Evolutionary conservation across 441 rosid genomes (phyloP).

Genomic region (Capsella rubella): DNA sequence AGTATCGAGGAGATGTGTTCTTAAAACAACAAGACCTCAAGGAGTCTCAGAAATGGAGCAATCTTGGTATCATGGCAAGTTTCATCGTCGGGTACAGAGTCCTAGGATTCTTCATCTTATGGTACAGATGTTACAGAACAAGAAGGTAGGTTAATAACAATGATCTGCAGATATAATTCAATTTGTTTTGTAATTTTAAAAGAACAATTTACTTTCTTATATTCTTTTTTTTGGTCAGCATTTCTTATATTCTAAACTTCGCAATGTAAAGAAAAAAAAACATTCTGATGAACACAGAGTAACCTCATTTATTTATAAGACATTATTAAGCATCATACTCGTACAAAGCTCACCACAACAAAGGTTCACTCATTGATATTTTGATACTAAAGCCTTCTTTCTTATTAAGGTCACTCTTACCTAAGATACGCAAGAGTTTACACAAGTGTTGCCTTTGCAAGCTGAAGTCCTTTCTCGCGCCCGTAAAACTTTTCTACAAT

Average conservation of each 20-base stretch:
- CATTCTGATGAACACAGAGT: slow-evolving; percentile 16
- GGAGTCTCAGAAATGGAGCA: slow-evolving; percentile 83
- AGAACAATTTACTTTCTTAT: slow-evolving; percentile 2
- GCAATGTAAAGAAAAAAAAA: neutral
- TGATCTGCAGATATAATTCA: slow-evolving; percentile 17
- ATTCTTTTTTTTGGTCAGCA: neutral
- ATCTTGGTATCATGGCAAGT: slow-evolving; percentile 70
- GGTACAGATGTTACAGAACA: slow-evolving; percentile 68
- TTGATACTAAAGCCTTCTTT: slow-evolving; percentile 19
- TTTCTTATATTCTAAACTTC: neutral
- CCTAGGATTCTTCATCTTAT: slow-evolving; percentile 71
- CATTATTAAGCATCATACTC: slow-evolving; percentile 32
- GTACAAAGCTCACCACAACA: slow-evolving; percentile 23
- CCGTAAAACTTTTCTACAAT: slow-evolving; percentile 88
- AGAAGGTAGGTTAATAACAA: slow-evolving; percentile 49
- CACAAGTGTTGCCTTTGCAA: slow-evolving; percentile 72
- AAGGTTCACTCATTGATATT: slow-evolving; percentile 17
- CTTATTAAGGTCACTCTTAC: slow-evolving; percentile 19
- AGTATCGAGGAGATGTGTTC: slow-evolving; percentile 76
- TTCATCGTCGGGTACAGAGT: slow-evolving; percentile 80
- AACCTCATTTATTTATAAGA: slow-evolving; percentile 31
- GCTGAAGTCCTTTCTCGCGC: slow-evolving; percentile 67
- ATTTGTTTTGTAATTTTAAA: slow-evolving; percentile 31
- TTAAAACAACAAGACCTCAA: slow-evolving; percentile 63
- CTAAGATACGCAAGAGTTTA: slow-evolving; percentile 30